Base-by-base conservation (phyloP, 495 filamentous ascomycete species). In the Aspergillus avenaceus region DNA sequence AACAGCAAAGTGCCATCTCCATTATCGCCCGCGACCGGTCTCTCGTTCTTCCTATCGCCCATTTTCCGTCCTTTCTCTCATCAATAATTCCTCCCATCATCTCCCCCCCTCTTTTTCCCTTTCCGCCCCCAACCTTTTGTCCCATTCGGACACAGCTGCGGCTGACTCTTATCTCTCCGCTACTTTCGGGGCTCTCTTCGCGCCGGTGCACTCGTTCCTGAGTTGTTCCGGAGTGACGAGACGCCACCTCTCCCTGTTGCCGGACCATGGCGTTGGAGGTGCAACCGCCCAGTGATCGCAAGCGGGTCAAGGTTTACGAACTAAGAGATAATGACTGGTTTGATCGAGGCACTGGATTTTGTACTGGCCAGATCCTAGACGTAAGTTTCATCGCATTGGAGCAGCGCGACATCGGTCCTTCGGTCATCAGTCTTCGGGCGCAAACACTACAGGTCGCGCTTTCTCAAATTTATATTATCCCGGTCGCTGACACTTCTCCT, bases 261-360 rank as follows among this genome's bases (percentile, higher is more conserved):
- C 71, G 50, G 66, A 73, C 58, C 65, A 96, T 95, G 91, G 91
- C 91, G 80, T 84, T 91, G 78, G 82, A 86, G 61, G 81, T 90
- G 75, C 85, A 86, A 69, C 81, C 86, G 62, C 73, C 84, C 62
- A 84, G 85, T 74, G 88, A 91, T 71, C 90, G 87, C 80, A 95
- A 91, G 78, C 87, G 93, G 77, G 93, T 98, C 59, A 98, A 98
- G 77, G 93, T 98, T 59, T 98, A 98, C 69, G 93, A 98, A 74
- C 80, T 98, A 54, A 88, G 86, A 60, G 90, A 96, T 71, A 96
- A 93, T 79, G 95, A 98, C 80, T 98, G 93, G 93, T 96, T 91
- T 66, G 93, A 98, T 72, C 79, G 95, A 52, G 93, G 93, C 44
- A 98, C 93, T 16, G 93, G 93, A 38, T 97, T 97, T 69, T 98